Evolutionary conservation across 108 stramenopile genomes (phyloP), one percentile per base, ranked within the genome.

Genomic region (Fistulifera pelliculosa): DNA sequence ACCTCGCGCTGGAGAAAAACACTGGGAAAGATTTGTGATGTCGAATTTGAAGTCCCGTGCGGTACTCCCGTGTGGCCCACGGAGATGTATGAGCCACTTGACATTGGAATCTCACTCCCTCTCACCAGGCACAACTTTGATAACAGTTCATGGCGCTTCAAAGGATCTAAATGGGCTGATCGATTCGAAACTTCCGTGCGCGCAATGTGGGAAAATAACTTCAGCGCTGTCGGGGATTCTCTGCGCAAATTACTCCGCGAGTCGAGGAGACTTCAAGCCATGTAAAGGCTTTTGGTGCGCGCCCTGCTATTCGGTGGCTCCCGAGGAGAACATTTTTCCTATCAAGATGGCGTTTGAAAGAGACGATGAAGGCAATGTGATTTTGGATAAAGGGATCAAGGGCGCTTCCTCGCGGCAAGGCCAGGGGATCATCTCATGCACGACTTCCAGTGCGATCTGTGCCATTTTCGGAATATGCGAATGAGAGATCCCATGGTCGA

Each of bases 381-480:
- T 0, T 31, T 56, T 7, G 27, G 18, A 16, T 21, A 17, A 41
- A 49, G 41, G 51, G 65, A 62, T 7, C 44, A 41, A 25, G 21
- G 22, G 6, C 18, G 62, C 6, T 70, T 62, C 65, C 18, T 5
- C 47, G 27, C 10, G 8, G 64, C 65, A 1, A 40, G 74, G 16
- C 17, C 14, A 5, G 74, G 77, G 23, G 72, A 69, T n/a, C 51
- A 66, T 38, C 27, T 73, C n/a, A 56, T 58, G 40, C 26, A 24
- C 6, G 45, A 66, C 0, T 83, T 79, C 41, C 72, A 79, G 48
- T 83, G 77, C 41, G 65, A 73, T 27, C 1, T 43, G 0, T 83
- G 82, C 53, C 72, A 72, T 57, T 68, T 75, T 21, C 10, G 38
- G 0, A 74, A 77, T 13, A 15, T 79, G 0, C 39, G 55, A 21